Base-by-base conservation (phyloP, 1,284 basidiomycete species). In the Microbotryum intermedium region DNA sequence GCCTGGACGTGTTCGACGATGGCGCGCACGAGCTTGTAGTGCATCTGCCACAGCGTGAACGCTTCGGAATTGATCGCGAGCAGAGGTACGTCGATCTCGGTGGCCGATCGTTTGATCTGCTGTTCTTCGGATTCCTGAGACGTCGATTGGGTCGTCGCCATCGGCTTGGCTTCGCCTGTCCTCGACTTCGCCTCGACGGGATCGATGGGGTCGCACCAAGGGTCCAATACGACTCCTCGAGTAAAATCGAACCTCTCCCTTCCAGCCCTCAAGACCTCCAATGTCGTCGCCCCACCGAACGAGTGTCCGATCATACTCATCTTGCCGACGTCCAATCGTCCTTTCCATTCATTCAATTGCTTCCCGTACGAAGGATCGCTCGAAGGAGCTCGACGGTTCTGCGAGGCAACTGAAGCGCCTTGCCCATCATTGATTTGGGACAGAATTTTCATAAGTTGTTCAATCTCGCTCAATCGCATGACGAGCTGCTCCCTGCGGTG, bases 401-500 rank as follows among this genome's bases (percentile, higher is more conserved):
- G 64, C 58, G 3, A 7, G 5, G 57, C 59, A 11, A 64, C 4
- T 0, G 46, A 43, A 6, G 60, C 60, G 10, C 69, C 60, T 5
- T 72, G 69, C 13, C 76, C 76, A 1, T 44, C 46, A 28, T 71
- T 68, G 51, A 77, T 68, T 16, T 69, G 63, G n/a, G 60, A 47
- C 13, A 80, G 62, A 2, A 75, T 70, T 16, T 71, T 55, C 29
- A 79, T 61, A 2, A 76, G n/a, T 7, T 18, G 72, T 8, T 76
- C 67, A 28, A 79, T 70, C 63, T 80, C 79, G 8, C 74, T 74
- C 13, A 75, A 61, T 1, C 80, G 75, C 62, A 81, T 74, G 34
- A 69, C 65, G 39, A 81, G 71, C 65, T 80, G 80, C 30, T 78
- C 76, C 20, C 72, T 70, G 42, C 80, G 73, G 48, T 79, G 61